Evolutionary conservation across 2,329 filamentous ascomycete species (phyloP).

Genomic region (Stemphylium vesicarium): DNA sequence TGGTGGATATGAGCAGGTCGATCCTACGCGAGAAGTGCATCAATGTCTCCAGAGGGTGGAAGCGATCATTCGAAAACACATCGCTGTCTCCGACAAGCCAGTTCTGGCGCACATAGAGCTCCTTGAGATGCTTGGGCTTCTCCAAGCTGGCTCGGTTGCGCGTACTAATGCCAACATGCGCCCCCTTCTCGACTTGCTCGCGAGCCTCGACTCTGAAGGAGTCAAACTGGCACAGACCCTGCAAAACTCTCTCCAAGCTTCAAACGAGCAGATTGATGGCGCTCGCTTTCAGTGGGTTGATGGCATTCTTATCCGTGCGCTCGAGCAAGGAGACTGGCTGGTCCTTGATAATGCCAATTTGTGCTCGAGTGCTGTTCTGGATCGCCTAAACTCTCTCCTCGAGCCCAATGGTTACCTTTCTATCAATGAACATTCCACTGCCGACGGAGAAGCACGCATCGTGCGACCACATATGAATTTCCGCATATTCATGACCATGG

Average conservation of each 20-base stretch:
- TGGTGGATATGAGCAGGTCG: slow-evolving; percentile 94
- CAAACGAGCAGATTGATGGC: slow-evolving; percentile 65
- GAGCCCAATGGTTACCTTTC: slow-evolving; percentile 87
- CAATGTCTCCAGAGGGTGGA: slow-evolving; percentile 63
- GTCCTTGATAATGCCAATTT: slow-evolving; percentile 97
- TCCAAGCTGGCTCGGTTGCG: slow-evolving; percentile 1
- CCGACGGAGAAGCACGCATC: slow-evolving; percentile 79
- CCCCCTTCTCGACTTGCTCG: slow-evolving; percentile 19
- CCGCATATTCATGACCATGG: slow-evolving; percentile 90
- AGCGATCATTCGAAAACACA: slow-evolving; percentile 56
- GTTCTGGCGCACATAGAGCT: slow-evolving; percentile 19
- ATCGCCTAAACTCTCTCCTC: slow-evolving; percentile 90
- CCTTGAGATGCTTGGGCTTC: slow-evolving; percentile 25
- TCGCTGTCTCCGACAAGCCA: slow-evolving; percentile 21
- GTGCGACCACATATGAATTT: slow-evolving; percentile 86
- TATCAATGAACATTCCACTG: slow-evolving; percentile 90
- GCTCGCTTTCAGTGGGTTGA: slow-evolving; percentile 96
- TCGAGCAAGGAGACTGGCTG: slow-evolving; percentile 87
- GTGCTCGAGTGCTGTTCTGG: slow-evolving; percentile 92
- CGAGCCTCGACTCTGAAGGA: slow-evolving; percentile 19
- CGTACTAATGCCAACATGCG: slow-evolving; percentile 8
- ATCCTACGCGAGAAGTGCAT: slow-evolving; percentile 75
- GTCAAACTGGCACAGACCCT: slow-evolving; percentile 56
- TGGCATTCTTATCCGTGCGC: slow-evolving; percentile 85
- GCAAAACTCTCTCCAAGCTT: slow-evolving; percentile 58